phyloP scores from a whole-genome alignment of 257 asterid species.

The Salvia miltiorrhiza region DNA sequence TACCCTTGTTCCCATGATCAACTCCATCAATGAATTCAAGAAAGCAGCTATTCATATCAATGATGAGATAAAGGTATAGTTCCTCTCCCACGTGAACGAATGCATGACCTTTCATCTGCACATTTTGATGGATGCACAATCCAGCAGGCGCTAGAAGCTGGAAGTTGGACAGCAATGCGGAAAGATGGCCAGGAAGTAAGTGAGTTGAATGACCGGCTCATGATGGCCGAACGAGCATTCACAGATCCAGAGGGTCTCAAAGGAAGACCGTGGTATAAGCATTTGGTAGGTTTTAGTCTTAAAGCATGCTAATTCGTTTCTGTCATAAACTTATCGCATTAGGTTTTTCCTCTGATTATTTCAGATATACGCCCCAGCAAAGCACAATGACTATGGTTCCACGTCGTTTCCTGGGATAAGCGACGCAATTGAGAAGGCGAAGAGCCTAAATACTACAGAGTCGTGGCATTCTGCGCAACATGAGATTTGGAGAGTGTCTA shows the following conservation, averaged over 20 bases:
- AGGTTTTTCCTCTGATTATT: background rate
- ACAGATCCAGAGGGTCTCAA: conserved; percentile 67
- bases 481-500: conserved; percentile 83
- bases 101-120: background rate
- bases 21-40: conserved; percentile 55
- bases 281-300: conserved; percentile 54
- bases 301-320: background rate
- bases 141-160: conserved; percentile 39
- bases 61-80: conserved; percentile 53
- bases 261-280: conserved; percentile 76
- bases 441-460: conserved; percentile 32
- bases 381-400: conserved; percentile 69
- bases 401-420: conserved; percentile 65
- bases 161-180: conserved; percentile 32
- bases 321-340: background rate
- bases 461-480: conserved; percentile 69
- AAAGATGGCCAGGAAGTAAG: conserved; percentile 41
- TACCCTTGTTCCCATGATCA: conserved; percentile 55
- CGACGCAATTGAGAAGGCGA: conserved; percentile 63
- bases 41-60: conserved; percentile 52
- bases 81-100: background rate
- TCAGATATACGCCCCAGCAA: conserved; percentile 82
- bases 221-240: conserved; percentile 90
- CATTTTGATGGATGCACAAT: background rate
- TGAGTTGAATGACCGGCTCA: conserved; percentile 70